A percentile compares a stretch with the other conserved stretches of the same genome.
Evolutionary conservation across 495 filamentous ascomycete genomes (phyloP).

Genomic region (Penicillium steckii): DNA sequence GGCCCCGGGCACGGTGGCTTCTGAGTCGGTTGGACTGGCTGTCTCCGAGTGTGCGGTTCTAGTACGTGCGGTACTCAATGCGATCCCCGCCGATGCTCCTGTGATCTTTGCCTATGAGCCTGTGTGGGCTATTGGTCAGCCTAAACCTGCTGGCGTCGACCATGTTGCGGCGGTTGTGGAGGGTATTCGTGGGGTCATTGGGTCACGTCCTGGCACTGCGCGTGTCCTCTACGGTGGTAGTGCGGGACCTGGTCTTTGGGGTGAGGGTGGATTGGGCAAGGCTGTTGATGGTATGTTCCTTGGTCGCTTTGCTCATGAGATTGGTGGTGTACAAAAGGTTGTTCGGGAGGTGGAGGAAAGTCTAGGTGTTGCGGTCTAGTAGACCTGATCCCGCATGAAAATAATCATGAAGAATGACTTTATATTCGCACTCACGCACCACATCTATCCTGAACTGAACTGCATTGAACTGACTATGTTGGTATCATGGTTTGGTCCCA

Average conservation of each 20-base stretch:
- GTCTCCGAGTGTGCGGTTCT: conserved; percentile 64
- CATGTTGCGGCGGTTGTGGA: conserved; percentile 71
- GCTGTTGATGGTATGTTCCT: conserved; percentile 82
- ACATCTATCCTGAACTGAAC: not conserved
- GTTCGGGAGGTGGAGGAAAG: conserved; percentile 64
- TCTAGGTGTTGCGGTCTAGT: conserved; percentile 16
- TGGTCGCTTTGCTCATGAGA: conserved; percentile 77
- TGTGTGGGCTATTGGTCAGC: conserved; percentile 83
- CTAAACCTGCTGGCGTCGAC: conserved; percentile 65
- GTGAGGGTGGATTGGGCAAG: conserved; percentile 52
- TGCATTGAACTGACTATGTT: not conserved
- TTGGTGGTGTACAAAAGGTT: conserved; percentile 62
- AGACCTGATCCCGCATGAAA: not conserved
- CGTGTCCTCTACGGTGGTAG: conserved; percentile 79
- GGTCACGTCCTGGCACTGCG: conserved; percentile 46
- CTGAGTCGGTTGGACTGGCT: conserved; percentile 55
- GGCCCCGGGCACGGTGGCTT: conserved; percentile 45
- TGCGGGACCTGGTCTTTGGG: conserved; percentile 75
- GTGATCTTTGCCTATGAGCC: conserved; percentile 86
- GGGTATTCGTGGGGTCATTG: conserved; percentile 50
- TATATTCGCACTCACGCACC: not conserved
- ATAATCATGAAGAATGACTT: not conserved
- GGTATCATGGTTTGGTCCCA: conserved; percentile 20
- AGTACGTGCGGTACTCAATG: conserved; percentile 58
- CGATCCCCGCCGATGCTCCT: conserved; percentile 57